Percentiles rank a stretch among this genome's conserved stretches.
phyloP scores from a whole-genome alignment of 345 rosid species.

The Citrus unshiu region DNA sequence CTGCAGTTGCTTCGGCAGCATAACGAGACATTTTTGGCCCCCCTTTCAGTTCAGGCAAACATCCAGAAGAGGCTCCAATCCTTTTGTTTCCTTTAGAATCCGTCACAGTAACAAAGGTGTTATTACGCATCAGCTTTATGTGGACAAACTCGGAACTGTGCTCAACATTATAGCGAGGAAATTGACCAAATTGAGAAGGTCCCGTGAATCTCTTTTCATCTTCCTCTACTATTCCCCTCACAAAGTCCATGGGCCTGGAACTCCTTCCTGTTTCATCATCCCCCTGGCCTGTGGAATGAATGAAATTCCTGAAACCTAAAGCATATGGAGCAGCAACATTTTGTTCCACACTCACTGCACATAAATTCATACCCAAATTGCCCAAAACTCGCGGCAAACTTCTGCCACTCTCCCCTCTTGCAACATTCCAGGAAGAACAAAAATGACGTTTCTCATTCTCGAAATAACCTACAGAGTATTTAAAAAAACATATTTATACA shows the following conservation, averaged over 20 bases:
- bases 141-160: constrained; percentile 60
- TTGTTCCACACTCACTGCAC: constrained; percentile 11
- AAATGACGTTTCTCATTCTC: constrained; percentile 16
- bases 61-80: constrained; percentile 55
- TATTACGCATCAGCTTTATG: constrained; percentile 70
- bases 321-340: constrained; percentile 21
- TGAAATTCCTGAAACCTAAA: constrained; percentile 26
- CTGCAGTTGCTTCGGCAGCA: constrained; percentile 91
- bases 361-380: constrained; percentile 14
- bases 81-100: constrained; percentile 81
- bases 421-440: constrained; percentile 9
- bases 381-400: constrained; percentile 1
- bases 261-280: constrained; percentile 21
- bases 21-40: constrained; percentile 58
- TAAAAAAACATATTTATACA: neutral
- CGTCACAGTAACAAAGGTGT: constrained; percentile 69
- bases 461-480: constrained; percentile 20
- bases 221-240: constrained; percentile 43
- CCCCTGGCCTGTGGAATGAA: constrained; percentile 27
- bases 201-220: constrained; percentile 24
- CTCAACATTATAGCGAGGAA: constrained; percentile 30
- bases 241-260: constrained; percentile 39
- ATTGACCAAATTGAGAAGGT: constrained; percentile 5
- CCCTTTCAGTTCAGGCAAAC: constrained; percentile 50
- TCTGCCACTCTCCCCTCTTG: constrained; percentile 15